Evolutionary conservation across 257 asterid genomes (phyloP).

Genomic region (Solanum commersonii): DNA sequence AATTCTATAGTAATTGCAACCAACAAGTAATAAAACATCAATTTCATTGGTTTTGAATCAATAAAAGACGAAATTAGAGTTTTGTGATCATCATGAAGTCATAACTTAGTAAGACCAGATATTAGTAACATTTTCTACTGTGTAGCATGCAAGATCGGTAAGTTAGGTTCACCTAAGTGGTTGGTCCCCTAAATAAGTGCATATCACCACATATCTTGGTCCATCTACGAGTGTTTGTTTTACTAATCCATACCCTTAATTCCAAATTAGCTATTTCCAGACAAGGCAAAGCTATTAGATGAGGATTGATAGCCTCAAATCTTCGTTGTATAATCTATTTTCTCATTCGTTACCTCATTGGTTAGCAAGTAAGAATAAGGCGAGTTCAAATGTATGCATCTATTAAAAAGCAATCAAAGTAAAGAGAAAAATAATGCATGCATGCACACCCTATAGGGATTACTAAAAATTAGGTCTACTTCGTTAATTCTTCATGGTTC

Average conservation of each 20-base stretch:
- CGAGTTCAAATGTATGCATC: neutral
- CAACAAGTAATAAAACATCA: neutral
- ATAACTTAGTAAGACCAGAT: neutral
- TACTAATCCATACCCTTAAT: neutral
- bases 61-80: neutral
- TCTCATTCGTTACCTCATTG: neutral
- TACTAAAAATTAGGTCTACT: neutral
- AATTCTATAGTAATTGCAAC: neutral
- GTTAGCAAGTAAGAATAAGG: neutral
- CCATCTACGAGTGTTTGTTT: neutral
- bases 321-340: neutral
- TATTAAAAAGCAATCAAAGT: neutral
- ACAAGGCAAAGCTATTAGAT: neutral
- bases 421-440: neutral
- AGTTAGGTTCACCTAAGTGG: neutral
- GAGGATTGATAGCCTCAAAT: neutral
- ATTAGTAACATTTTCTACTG: neutral
- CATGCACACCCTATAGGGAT: neutral
- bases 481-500: neutral
- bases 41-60: neutral
- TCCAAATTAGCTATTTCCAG: neutral
- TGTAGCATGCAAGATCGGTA: neutral
- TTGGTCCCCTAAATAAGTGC: neutral
- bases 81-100: neutral
- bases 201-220: neutral